phyloP scores from a whole-genome alignment of 148 eudicot genomes.

The Rheum nobile region DNA sequence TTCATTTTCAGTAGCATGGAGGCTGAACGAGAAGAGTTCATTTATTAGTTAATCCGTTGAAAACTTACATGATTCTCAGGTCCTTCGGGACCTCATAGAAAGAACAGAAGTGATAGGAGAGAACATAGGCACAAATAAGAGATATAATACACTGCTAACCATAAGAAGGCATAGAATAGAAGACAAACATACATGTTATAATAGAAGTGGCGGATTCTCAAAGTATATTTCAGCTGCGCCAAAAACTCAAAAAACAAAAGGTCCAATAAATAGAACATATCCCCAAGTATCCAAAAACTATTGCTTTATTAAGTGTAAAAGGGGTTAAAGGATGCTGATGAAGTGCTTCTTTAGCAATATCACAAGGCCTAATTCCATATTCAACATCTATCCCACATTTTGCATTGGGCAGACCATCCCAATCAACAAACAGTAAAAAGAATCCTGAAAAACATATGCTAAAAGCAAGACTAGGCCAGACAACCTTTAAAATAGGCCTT shows the following conservation, averaged over 20 bases:
- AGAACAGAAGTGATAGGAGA: too few species aligned
- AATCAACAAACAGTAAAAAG: conserved; percentile 81
- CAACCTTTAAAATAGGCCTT: background rate
- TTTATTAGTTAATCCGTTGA: background rate
- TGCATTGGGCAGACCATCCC: conserved; percentile 92
- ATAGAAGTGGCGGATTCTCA: conserved; percentile 72
- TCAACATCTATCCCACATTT: conserved; percentile 97
- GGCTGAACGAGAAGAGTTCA: conserved; percentile 47
- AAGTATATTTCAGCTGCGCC: conserved; percentile 69
- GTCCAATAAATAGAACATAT: conserved; percentile 71
- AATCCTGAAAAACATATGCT: conserved; percentile 93
- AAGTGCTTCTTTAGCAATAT: conserved; percentile 81
- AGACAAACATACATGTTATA: conserved; percentile 42
- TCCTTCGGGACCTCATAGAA: too few species aligned
- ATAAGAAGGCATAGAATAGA: background rate
- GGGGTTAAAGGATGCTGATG: conserved; percentile 82
- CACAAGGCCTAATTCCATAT: conserved; percentile 76
- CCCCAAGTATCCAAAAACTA: conserved; percentile 80
- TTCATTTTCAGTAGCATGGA: conserved; percentile 74
- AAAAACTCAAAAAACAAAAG: conserved; percentile 80
- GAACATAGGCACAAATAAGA: too few species aligned
- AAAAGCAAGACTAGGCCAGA: conserved; percentile 78
- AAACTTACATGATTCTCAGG: too few species aligned
- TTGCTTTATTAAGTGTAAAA: conserved; percentile 56
- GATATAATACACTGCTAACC: background rate